Base-by-base conservation (phyloP, 129 eudicot genomes). In the Tanacetum coccineum region DNA sequence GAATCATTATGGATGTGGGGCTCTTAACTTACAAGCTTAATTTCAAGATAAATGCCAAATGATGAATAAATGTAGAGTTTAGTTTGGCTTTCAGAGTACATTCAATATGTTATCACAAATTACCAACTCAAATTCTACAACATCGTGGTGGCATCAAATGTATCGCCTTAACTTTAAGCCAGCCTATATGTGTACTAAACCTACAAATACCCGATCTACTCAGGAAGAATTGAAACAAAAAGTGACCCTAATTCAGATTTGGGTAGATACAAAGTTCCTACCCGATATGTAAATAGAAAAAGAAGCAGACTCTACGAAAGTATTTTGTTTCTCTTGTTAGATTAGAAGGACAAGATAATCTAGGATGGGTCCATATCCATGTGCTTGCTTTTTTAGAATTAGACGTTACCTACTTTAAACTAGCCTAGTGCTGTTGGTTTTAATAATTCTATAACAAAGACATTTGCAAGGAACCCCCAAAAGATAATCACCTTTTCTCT, bases 341-440 rank as follows among this genome's bases (percentile, higher is more conserved):
- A 57, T 66, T n/a, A 47, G n/a, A n/a, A n/a, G 19, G 67, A 74
- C 78, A 57, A 67, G 68, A 67, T 75, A 67, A 75, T 75, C 74
- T 46, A 75, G 46, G 74, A 75, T 50, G 79, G 79, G 63, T 50
- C 79, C 69, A 18, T 21, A 56, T 51, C 50, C 75, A 68, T 45
- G 70, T 76, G 75, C 64, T 60, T 62, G 70, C 65, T 66, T 74
- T 74, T 74, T 15, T 13, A 66, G 52, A 19, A n/a, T 56, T 56
- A 26, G 71, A 50, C 51, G 9, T 66, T 19, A 47, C 72, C 65
- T 65, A 46, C 52, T 71, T 59, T 74, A 56, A 56, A 55, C 65
- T 53, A 66, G 21, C 67, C 36, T 39, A 40, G 70, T 39, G 74
- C 58, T 60, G 51, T 32, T 67, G 70, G 63, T 36, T 60, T 22